Evolutionary conservation across 768 basidiomycete species (phyloP).

Genomic region (Leccinum boreale): DNA sequence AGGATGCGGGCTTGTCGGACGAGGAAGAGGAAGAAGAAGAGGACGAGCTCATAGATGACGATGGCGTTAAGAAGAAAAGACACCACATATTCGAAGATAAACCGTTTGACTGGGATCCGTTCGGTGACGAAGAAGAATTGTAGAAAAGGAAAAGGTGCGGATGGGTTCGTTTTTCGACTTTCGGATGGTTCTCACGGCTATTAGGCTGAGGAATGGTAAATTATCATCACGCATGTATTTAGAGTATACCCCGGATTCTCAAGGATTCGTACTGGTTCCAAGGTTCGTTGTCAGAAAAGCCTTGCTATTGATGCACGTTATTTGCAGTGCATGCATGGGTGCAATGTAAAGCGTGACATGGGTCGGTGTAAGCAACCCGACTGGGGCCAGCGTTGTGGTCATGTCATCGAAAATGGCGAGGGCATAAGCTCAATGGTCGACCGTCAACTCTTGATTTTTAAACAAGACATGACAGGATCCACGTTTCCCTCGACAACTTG

Average conservation of each 20-base stretch:
- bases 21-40: constrained; percentile 19
- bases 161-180: neutral
- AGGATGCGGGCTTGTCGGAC: constrained; percentile 21
- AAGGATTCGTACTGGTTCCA: neutral
- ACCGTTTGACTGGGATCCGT: constrained; percentile 31
- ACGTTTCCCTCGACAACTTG: too few species aligned
- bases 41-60: constrained; percentile 16
- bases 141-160: neutral
- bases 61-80: constrained; percentile 3
- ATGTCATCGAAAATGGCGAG: too few species aligned
- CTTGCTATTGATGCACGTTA: neutral
- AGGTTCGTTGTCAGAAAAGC: neutral
- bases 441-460: too few species aligned
- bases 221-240: constrained; percentile 7
- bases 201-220: neutral
- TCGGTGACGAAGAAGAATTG: constrained; percentile 26
- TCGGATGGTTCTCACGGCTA: neutral
- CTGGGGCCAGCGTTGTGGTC: too few species aligned
- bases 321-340: neutral
- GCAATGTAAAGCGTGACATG: neutral
- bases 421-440: too few species aligned
- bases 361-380: too few species aligned
- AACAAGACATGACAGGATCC: too few species aligned
- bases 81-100: constrained; percentile 28
- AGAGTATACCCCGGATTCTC: constrained; percentile 2